Base-by-base conservation (phyloP, 208 protist genomes). In the Sergeia podlipaevii region DNA sequence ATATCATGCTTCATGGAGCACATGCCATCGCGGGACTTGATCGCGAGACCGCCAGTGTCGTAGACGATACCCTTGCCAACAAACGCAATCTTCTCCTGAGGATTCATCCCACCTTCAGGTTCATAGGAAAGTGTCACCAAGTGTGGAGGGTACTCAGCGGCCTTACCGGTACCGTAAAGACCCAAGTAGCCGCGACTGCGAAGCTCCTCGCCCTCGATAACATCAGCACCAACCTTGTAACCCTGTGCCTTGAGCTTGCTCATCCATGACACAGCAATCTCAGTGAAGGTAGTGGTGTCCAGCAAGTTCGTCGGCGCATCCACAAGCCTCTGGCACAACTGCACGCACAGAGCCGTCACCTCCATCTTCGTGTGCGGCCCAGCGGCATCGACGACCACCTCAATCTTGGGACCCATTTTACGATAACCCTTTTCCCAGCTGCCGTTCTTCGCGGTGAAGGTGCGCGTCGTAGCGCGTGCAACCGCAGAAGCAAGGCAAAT, bases 11-110 rank as follows among this genome's bases (percentile, higher is more conserved):
- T 97, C 93, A 97, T 96, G 15, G 58, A 51, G 49, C 71, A 82
- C 93, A 97, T 97, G 43, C 70, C 65, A 6, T 66, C 57, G 3
- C 65, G 28, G 6, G 78, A 47, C 63, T 97, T 97, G 49, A 97
- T 77, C 20, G 73, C 50, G 21, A 97, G 75, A 57, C 93, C 93
- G 23, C 93, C 93, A 3, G 80, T 90, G 71, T 97, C 93, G 65
- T 96, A 97, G 34, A 92, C 83, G 63, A 97, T 94, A 42, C 90
- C 93, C 43, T 97, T 97, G 21, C 92, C 92, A 20, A 95, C 89
- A 46, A 92, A 80, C 3, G 82, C 86, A 2, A 92, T 59, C 36
- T 74, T 77, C 43, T 89, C 73, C 47, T 78, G 36, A 15, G 82
- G 78, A 2, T 39, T 37, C 21, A 83, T 83, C 27, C 69, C 70